Percentiles rank a stretch among this genome's conserved stretches.
phyloP scores from a whole-genome alignment of 2,329 filamentous ascomycete species.

The Cercospora berteroae region DNA sequence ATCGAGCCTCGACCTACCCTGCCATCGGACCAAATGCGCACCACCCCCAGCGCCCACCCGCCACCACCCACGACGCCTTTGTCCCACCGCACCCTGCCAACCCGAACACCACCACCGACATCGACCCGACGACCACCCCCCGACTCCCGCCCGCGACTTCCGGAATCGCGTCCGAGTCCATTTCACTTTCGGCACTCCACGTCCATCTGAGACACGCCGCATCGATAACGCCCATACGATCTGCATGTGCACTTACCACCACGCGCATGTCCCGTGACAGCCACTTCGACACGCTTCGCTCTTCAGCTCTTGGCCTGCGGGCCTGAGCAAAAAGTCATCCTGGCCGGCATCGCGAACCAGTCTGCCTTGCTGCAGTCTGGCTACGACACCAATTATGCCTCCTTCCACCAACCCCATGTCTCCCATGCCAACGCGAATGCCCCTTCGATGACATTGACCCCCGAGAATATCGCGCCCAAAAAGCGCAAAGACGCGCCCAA shows the following conservation, averaged over 20 bases:
- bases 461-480: constrained; percentile 16
- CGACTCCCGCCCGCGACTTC: neutral
- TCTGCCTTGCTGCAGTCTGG: constrained; percentile 56
- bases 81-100: neutral
- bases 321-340: constrained; percentile 23
- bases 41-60: neutral
- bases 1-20: neutral
- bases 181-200: constrained; percentile 2
- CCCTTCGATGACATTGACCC: constrained; percentile 10
- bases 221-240: constrained; percentile 17
- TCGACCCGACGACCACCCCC: neutral
- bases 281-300: constrained; percentile 3
- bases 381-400: constrained; percentile 64
- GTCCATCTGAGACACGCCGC: neutral
- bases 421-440: constrained; percentile 22
- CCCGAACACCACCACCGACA: neutral
- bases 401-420: constrained; percentile 16
- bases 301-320: constrained; percentile 15
- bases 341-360: constrained; percentile 49
- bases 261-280: constrained; percentile 4
- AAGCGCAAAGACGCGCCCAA: constrained; percentile 33
- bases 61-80: neutral
- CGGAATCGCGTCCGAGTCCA: neutral
- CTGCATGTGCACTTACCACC: constrained; percentile 1
- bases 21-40: neutral